These are phyloP conservation scores for Dissophora globulifera DNA, from an alignment of 192 early-diverging fungal genomes.

Conservation along the genomic window DNA sequence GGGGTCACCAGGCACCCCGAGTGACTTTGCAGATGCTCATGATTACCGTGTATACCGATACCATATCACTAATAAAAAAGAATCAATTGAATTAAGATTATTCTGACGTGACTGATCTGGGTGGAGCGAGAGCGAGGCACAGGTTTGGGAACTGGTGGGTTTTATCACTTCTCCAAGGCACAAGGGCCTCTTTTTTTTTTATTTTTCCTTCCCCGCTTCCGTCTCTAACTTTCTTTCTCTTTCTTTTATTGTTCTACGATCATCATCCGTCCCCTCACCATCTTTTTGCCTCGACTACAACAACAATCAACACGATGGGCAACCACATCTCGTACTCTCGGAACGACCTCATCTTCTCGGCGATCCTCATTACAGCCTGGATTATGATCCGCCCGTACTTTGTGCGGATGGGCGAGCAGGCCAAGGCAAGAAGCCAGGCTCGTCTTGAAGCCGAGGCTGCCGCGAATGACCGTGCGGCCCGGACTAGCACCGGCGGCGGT, in stretches of 20 bases:
- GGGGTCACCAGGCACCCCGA: too few relatives aligned
- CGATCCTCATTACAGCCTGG: conserved; percentile 39
- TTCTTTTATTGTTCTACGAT: too few relatives aligned
- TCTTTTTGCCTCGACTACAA: background rate
- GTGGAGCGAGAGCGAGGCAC: too few relatives aligned
- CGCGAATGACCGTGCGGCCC: conserved; percentile 13
- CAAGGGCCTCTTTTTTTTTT: too few relatives aligned
- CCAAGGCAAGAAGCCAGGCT: conserved; percentile 18
- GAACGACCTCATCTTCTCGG: conserved; percentile 51
- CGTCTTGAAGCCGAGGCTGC: conserved; percentile 28
- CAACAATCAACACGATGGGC: conserved; percentile 25
- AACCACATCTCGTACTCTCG: conserved; percentile 29
- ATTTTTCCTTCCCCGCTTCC: background rate
- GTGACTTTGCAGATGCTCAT: too few relatives aligned
- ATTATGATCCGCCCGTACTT: conserved; percentile 41
- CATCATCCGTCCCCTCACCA: too few relatives aligned
- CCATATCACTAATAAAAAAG: too few relatives aligned
- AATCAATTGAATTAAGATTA: too few relatives aligned
- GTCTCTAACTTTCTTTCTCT: background rate
- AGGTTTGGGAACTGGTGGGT: too few relatives aligned
- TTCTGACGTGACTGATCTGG: too few relatives aligned
- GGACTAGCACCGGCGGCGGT: background rate
- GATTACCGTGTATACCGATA: too few relatives aligned
- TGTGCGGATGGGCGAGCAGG: conserved; percentile 39
- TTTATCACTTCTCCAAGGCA: too few relatives aligned